Evolutionary conservation across 306 rosid species (phyloP).

Genomic region (Fagus crenata): DNA sequence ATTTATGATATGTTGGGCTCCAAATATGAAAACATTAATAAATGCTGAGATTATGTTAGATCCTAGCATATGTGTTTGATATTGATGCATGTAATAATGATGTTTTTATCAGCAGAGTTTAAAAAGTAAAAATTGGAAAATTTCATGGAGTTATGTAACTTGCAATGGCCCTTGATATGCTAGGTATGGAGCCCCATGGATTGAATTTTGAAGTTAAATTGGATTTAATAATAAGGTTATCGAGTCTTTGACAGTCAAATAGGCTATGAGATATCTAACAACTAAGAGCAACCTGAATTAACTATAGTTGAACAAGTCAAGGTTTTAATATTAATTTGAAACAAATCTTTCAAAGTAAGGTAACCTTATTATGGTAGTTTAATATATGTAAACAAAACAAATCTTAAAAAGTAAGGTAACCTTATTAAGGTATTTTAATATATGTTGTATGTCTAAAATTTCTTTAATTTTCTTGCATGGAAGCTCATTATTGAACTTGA

Average conservation of each 20-base stretch:
- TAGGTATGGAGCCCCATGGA: too few species aligned
- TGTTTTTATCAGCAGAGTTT: too few species aligned
- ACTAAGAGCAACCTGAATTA: neutral
- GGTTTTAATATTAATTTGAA: neutral
- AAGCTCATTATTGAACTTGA: slow-evolving; percentile 1
- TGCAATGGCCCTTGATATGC: too few species aligned
- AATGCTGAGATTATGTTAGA: too few species aligned
- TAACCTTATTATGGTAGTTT: neutral
- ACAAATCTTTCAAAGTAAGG: neutral
- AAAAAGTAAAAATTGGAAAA: too few species aligned
- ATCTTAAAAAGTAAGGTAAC: neutral
- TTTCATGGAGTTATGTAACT: too few species aligned
- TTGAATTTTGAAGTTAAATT: neutral
- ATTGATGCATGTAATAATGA: too few species aligned
- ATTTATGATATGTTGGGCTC: too few species aligned
- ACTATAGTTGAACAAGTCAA: neutral
- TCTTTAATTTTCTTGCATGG: neutral
- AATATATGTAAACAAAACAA: neutral
- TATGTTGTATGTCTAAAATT: neutral
- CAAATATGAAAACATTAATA: too few species aligned
- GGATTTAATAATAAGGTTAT: neutral
- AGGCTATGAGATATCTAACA: neutral
- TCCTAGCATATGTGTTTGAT: too few species aligned
- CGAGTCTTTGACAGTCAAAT: neutral
- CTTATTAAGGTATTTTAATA: neutral